phyloP scores from a whole-genome alignment of 1,284 basidiomycete genomes.

The Mycena sp. region DNA sequence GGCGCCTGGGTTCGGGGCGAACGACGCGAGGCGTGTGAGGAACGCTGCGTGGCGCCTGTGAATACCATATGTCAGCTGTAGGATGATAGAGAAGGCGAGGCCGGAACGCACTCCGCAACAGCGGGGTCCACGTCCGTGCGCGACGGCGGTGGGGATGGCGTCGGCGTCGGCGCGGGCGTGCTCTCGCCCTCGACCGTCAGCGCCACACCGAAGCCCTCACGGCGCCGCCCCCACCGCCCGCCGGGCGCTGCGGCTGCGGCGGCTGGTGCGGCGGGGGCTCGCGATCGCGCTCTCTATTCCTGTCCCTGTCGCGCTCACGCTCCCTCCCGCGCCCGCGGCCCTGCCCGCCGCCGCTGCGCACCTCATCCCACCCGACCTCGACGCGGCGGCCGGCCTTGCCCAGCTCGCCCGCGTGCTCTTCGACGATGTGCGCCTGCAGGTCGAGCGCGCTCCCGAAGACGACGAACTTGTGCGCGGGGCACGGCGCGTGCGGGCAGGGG shows the following conservation, averaged over 20 bases:
- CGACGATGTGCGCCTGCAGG: slow-evolving; percentile 92
- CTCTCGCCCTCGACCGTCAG: slow-evolving; percentile 63
- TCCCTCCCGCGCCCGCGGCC: slow-evolving; percentile 46
- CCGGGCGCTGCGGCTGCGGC: slow-evolving; percentile 37
- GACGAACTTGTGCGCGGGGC: slow-evolving; percentile 91
- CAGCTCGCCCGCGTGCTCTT: slow-evolving; percentile 87
- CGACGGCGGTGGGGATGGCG: slow-evolving; percentile 56
- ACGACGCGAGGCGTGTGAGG: slow-evolving; percentile 70
- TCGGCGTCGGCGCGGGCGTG: slow-evolving; percentile 33
- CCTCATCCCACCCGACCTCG: slow-evolving; percentile 81
- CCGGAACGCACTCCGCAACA: slow-evolving; percentile 60
- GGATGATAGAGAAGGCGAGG: slow-evolving; percentile 1
- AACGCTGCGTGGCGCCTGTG: slow-evolving; percentile 76
- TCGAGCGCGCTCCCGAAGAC: slow-evolving; percentile 92
- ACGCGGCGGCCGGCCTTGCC: slow-evolving; percentile 81
- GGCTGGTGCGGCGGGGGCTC: slow-evolving; percentile 58
- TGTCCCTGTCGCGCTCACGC: slow-evolving; percentile 52
- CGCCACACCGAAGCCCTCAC: slow-evolving; percentile 72
- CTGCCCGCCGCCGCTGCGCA: slow-evolving; percentile 18
- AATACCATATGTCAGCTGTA: slow-evolving; percentile 1
- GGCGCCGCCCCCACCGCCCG: slow-evolving; percentile 47
- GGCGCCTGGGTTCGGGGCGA: slow-evolving; percentile 76
- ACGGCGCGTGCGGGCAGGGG: slow-evolving; percentile 80
- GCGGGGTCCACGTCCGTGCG: slow-evolving; percentile 62
- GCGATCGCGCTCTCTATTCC: slow-evolving; percentile 44